phyloP scores from a whole-genome alignment of 495 filamentous ascomycete genomes.

The Amphirosellinia nigrospora region DNA sequence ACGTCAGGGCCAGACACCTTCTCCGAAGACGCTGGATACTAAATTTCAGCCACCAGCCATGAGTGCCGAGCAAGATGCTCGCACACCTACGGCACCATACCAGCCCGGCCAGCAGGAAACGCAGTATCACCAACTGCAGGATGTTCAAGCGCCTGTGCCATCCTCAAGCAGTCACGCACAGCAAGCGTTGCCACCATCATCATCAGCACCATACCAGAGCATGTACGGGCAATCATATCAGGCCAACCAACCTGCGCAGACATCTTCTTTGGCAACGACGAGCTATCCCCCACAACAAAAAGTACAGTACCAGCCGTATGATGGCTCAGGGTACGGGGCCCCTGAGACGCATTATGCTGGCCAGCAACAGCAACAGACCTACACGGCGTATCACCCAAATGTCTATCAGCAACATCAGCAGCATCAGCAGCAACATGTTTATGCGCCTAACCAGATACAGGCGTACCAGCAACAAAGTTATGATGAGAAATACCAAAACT shows the following conservation, averaged over 20 bases:
- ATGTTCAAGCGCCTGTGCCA: background rate
- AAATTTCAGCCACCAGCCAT: slow-evolving; percentile 20
- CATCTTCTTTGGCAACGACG: background rate
- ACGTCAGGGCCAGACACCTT: slow-evolving; percentile 29
- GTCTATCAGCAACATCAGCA: slow-evolving; percentile 26
- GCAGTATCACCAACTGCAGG: slow-evolving; percentile 2
- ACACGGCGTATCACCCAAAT: slow-evolving; percentile 36
- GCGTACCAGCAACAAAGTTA: slow-evolving; percentile 34
- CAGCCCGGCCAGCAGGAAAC: slow-evolving; percentile 13
- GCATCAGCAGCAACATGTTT: slow-evolving; percentile 25
- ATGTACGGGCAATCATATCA: slow-evolving; percentile 28
- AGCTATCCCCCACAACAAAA: slow-evolving; percentile 23
- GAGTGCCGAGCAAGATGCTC: slow-evolving; percentile 3
- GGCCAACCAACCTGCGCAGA: slow-evolving; percentile 28
- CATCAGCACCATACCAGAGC: slow-evolving; percentile 27
- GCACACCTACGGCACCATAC: slow-evolving; percentile 29
- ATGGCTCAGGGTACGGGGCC: slow-evolving; percentile 22
- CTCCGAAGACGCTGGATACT: slow-evolving; percentile 27
- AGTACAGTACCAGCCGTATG: slow-evolving; percentile 31
- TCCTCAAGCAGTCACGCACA: slow-evolving; percentile 22
- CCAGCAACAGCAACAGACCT: slow-evolving; percentile 26
- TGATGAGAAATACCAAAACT: slow-evolving; percentile 32
- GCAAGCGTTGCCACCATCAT: slow-evolving; percentile 11
- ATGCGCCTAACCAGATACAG: slow-evolving; percentile 25
- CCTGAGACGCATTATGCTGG: slow-evolving; percentile 27